These are phyloP conservation scores for Chionographis japonica DNA, from an alignment of 106 monocot genomes.

Conservation along the genomic window DNA sequence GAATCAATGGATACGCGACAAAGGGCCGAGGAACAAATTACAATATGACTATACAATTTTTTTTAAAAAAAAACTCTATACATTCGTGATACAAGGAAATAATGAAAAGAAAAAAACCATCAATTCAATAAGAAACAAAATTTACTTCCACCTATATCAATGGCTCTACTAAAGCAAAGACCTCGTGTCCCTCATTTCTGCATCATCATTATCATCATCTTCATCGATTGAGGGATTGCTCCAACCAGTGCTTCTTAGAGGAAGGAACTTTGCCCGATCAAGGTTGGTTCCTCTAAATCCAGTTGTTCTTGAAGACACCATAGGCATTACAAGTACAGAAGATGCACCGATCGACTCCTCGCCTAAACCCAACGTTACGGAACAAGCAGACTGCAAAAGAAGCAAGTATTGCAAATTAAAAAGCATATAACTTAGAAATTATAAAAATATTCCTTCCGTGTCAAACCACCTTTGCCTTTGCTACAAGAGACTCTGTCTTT, in stretches of 20 bases:
- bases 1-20: too few species aligned
- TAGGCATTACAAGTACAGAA: conserved; percentile 90
- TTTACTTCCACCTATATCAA: background rate
- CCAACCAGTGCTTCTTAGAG: conserved; percentile 38
- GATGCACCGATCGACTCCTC: conserved; percentile 75
- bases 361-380: conserved; percentile 65
- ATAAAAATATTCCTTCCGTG: background rate
- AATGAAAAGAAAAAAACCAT: conserved; percentile 5
- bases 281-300: conserved; percentile 63
- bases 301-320: conserved; percentile 84
- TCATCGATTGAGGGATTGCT: conserved; percentile 17
- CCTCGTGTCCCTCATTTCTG: conserved; percentile 32
- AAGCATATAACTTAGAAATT: background rate
- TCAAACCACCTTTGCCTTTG: conserved; percentile 70
- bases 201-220: conserved; percentile 26
- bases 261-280: conserved; percentile 44
- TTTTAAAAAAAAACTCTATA: conserved; percentile 9
- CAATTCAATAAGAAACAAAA: conserved; percentile 4
- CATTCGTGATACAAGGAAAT: conserved; percentile 10
- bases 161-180: conserved; percentile 38
- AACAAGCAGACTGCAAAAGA: conserved; percentile 65
- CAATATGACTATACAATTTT: background rate
- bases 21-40: background rate
- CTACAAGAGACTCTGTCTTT: conserved; percentile 35
- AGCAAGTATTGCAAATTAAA: background rate